A percentile compares a stretch with the other conserved stretches of the same genome.
These are phyloP conservation scores for Microstroma glucosiphilum DNA, from an alignment of 1,284 basidiomycete genomes.

Conservation along the genomic window DNA sequence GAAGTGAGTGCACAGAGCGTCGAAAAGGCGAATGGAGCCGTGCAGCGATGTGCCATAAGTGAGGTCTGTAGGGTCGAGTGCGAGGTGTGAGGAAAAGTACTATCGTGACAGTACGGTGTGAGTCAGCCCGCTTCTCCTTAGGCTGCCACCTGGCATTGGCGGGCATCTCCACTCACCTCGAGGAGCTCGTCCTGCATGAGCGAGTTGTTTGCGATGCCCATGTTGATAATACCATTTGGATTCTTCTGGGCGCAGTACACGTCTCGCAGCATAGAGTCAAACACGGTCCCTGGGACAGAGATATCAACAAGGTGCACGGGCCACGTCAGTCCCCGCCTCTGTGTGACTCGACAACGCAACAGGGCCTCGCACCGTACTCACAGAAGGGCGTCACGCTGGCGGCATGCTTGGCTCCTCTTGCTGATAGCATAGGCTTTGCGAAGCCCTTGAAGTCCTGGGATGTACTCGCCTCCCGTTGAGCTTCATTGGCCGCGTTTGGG, in stretches of 20 bases:
- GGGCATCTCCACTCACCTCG: background rate
- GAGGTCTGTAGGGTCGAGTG: constrained; percentile 13
- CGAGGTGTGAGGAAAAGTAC: constrained; percentile 11
- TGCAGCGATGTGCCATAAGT: constrained; percentile 21
- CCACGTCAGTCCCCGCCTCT: background rate
- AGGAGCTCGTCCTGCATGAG: constrained; percentile 21
- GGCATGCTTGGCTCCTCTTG: constrained; percentile 8
- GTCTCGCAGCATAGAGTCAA: constrained; percentile 19
- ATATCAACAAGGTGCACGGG: background rate
- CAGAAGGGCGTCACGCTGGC: constrained; percentile 15
- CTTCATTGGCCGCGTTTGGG: background rate
- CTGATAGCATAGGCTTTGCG: constrained; percentile 3
- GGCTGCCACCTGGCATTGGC: background rate
- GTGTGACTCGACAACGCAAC: background rate
- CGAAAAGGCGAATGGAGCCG: constrained; percentile 22
- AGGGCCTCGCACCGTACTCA: background rate
- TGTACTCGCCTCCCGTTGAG: background rate
- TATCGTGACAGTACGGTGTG: background rate
- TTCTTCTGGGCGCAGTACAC: constrained; percentile 13
- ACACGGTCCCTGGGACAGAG: constrained; percentile 12
- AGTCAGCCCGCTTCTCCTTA: background rate
- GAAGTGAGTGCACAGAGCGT: constrained; percentile 15
- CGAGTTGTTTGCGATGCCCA: constrained; percentile 26
- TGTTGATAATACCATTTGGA: constrained; percentile 19
- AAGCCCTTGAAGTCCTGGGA: background rate